phyloP scores from a whole-genome alignment of 2,329 filamentous ascomycete genomes.

The Didymella arachidicola region DNA sequence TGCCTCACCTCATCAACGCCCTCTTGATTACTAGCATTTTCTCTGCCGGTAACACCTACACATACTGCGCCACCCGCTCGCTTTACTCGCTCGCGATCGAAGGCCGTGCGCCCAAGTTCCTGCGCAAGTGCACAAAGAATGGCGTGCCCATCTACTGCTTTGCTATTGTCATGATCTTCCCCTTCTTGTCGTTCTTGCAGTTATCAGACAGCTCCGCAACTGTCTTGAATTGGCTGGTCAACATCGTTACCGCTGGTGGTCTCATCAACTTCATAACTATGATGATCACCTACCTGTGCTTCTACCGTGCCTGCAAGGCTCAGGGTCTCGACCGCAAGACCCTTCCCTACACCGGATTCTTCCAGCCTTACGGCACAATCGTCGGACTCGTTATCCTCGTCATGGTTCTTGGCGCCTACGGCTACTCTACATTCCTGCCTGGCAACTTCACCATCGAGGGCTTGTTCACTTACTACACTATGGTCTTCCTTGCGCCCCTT shows the following conservation, averaged over 20 bases:
- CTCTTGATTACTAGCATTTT: slow-evolving; percentile 63
- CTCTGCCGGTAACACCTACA: slow-evolving; percentile 64
- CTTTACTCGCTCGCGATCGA: slow-evolving; percentile 63
- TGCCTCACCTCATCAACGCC: slow-evolving; percentile 67
- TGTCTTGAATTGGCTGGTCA: slow-evolving; percentile 77
- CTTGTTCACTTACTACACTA: slow-evolving; percentile 65
- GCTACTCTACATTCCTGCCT: slow-evolving; percentile 62
- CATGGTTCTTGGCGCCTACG: slow-evolving; percentile 61
- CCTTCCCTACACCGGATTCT: slow-evolving; percentile 57
- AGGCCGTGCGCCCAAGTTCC: slow-evolving; percentile 61
- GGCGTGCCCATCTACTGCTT: slow-evolving; percentile 81
- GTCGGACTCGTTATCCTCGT: slow-evolving; percentile 58
- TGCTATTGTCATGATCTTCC: slow-evolving; percentile 68
- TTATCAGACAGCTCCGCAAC: slow-evolving; percentile 70
- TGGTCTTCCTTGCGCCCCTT: slow-evolving; percentile 59
- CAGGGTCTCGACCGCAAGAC: slow-evolving; percentile 60
- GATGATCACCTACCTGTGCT: slow-evolving; percentile 65
- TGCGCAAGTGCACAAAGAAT: slow-evolving; percentile 65
- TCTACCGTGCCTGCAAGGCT: slow-evolving; percentile 59
- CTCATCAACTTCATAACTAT: slow-evolving; percentile 58
- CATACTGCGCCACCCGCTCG: slow-evolving; percentile 62
- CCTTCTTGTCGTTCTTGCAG: slow-evolving; percentile 76
- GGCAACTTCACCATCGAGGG: slow-evolving; percentile 56
- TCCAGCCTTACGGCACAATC: slow-evolving; percentile 62
- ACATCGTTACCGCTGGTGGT: slow-evolving; percentile 75